Evolutionary conservation across 1,284 basidiomycete species (phyloP).

Genomic region (Rhizoctonia solani): DNA sequence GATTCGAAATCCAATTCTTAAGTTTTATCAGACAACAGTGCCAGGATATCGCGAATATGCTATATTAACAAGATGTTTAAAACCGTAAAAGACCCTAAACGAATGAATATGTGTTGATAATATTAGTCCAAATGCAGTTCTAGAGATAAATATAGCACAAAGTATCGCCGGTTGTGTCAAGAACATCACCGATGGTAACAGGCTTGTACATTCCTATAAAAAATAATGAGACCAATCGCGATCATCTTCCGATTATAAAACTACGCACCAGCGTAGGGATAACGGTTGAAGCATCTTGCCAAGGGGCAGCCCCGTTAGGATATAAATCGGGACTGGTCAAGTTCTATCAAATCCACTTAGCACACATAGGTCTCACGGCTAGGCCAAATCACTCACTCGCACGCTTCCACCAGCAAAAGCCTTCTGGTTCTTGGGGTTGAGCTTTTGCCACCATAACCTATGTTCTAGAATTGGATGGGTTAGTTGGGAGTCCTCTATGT

Average conservation of each 20-base stretch:
- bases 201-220: neutral
- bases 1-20: too few species aligned
- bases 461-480: too few species aligned
- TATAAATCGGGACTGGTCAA: neutral
- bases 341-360: neutral
- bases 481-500: neutral
- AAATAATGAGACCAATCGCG: neutral
- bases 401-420: neutral
- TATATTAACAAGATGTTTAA: neutral
- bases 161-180: neutral
- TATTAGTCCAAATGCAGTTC: neutral
- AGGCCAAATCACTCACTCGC: neutral
- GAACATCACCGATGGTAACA: neutral
- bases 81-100: neutral
- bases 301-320: neutral
- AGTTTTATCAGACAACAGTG: too few species aligned
- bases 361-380: neutral
- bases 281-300: neutral
- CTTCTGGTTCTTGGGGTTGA: neutral
- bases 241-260: too few species aligned
- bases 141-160: neutral
- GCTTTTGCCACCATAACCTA: neutral
- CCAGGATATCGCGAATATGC: too few species aligned
- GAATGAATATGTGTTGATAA: neutral
- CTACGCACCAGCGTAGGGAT: neutral